Conservation (phyloP, 1,284 basidiomycete genomes). For the Fomitopsis betulina region DNA sequence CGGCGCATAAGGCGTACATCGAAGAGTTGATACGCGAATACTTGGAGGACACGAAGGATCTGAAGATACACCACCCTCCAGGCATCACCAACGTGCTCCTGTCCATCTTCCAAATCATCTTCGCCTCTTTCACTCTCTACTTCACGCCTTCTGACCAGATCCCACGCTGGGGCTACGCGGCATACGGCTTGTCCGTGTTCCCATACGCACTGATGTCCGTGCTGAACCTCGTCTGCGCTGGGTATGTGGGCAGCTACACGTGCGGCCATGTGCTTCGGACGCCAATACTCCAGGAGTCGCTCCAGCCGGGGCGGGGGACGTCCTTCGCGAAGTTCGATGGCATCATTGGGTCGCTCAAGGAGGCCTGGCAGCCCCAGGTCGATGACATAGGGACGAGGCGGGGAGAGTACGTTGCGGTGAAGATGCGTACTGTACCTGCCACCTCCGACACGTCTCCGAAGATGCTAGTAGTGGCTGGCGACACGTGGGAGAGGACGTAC, state of each 20-base stretch:
- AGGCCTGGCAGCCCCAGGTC: neutral
- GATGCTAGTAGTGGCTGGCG: neutral
- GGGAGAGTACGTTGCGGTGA: neutral
- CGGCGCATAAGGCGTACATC: neutral
- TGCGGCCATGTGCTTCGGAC: constrained; percentile 4
- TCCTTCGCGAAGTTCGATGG: neutral
- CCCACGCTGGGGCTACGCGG: constrained; percentile 1
- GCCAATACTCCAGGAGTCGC: constrained; percentile 3
- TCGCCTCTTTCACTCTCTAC: neutral
- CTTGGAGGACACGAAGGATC: neutral
- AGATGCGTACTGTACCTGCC: neutral
- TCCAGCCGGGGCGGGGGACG: neutral
- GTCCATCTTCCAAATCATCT: neutral
- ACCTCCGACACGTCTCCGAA: neutral
- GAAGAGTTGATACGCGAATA: neutral
- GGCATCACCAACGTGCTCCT: neutral
- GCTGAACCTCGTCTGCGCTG: neutral
- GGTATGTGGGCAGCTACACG: neutral
- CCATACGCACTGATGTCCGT: constrained; percentile 5
- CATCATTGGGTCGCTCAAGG: neutral
- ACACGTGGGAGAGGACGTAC: neutral
- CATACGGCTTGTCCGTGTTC: constrained; percentile 4
- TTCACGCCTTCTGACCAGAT: neutral
- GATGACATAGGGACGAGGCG: neutral
- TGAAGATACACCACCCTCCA: neutral